These are phyloP conservation scores for Leccinum subrobustum DNA, from an alignment of 1,284 basidiomycete genomes.

Conservation along the genomic window DNA sequence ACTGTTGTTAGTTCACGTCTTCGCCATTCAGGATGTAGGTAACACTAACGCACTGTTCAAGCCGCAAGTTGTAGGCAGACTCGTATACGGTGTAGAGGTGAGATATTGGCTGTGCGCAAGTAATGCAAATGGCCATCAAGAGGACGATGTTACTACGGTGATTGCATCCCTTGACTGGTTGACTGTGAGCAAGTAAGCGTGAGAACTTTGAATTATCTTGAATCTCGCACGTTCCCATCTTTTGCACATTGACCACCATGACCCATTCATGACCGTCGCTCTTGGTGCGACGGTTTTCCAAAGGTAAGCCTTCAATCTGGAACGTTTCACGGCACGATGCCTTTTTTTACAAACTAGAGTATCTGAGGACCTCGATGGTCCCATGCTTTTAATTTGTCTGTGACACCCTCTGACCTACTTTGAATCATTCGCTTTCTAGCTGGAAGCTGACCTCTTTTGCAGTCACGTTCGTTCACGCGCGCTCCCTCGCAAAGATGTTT, in stretches of 20 bases:
- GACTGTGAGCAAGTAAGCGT: neutral
- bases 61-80: conserved; percentile 78
- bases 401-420: conserved; percentile 46
- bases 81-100: conserved; percentile 85
- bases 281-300: neutral
- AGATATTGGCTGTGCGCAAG: conserved; percentile 64
- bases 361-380: conserved; percentile 59
- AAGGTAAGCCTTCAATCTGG: neutral
- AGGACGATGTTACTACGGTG: neutral
- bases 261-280: neutral
- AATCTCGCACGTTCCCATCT: neutral
- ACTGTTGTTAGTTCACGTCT: conserved; percentile 12
- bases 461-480: neutral
- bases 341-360: conserved; percentile 71
- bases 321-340: conserved; percentile 45
- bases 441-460: conserved; percentile 3
- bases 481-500: neutral
- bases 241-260: neutral
- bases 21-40: neutral
- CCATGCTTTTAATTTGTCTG: conserved; percentile 59
- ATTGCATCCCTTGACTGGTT: neutral
- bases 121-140: conserved; percentile 81
- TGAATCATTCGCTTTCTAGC: conserved; percentile 3
- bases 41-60: conserved; percentile 68
- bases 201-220: neutral